Conservation (phyloP, 139 green algal species). For the Micractinium conductrix region DNA sequence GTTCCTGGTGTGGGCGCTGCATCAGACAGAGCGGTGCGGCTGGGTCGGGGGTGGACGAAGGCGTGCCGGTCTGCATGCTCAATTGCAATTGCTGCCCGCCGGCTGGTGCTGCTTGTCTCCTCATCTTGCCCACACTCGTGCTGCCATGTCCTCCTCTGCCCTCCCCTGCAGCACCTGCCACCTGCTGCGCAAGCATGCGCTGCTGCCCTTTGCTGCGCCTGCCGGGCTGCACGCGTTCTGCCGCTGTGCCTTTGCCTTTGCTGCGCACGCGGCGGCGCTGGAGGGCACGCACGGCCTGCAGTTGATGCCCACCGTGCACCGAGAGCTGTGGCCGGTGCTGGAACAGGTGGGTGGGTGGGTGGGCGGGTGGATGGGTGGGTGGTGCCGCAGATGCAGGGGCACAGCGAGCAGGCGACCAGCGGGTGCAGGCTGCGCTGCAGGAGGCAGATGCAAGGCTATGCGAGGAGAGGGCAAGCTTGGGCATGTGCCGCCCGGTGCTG, state of each 20-base stretch:
- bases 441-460: no score
- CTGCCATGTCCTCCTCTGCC: background rate
- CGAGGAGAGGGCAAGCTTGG: no score
- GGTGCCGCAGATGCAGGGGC: no score
- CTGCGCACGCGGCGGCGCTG: slow-evolving; percentile 16
- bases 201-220: slow-evolving; percentile 50
- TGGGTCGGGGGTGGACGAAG: no score
- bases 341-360: slow-evolving; percentile 20
- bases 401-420: no score
- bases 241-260: slow-evolving; percentile 23
- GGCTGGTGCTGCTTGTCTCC: background rate
- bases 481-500: no score
- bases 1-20: slow-evolving; percentile 56
- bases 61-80: no score
- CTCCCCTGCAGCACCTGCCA: slow-evolving; percentile 21
- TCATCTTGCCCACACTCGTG: background rate
- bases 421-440: no score
- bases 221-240: slow-evolving; percentile 35
- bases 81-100: no score
- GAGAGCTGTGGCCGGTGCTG: slow-evolving; percentile 14
- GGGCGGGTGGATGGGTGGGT: background rate
- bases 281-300: slow-evolving; percentile 13
- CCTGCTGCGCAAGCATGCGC: slow-evolving; percentile 46
- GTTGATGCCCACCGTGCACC: background rate
- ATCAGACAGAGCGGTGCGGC: slow-evolving; percentile 32